These are phyloP conservation scores for Aspergillus avenaceus DNA, from an alignment of 495 filamentous ascomycete species.

Conservation along the genomic window DNA sequence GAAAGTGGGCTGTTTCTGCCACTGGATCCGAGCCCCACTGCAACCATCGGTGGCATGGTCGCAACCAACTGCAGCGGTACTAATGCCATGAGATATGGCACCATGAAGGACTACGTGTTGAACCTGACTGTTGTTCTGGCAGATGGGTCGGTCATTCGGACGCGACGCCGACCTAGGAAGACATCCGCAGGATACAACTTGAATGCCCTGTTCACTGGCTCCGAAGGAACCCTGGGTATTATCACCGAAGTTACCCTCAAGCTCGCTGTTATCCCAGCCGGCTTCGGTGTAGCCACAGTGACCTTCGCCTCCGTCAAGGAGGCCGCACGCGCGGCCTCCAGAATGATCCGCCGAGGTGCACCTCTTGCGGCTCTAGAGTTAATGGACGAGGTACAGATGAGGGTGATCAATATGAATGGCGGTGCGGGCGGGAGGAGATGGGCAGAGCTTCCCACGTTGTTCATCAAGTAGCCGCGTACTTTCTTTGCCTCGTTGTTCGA, in stretches of 20 bases:
- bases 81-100: conserved; percentile 80
- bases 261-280: conserved; percentile 65
- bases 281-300: conserved; percentile 67
- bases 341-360: conserved; percentile 67
- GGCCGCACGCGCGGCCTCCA: conserved; percentile 69
- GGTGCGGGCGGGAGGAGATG: conserved; percentile 56
- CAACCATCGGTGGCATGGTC: conserved; percentile 85
- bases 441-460: conserved; percentile 74
- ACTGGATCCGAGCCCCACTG: conserved; percentile 59
- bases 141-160: conserved; percentile 81
- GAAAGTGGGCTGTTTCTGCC: conserved; percentile 76
- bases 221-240: conserved; percentile 77
- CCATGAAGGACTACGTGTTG: conserved; percentile 86
- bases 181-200: conserved; percentile 74
- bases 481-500: too few relatives aligned
- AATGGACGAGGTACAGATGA: conserved; percentile 83
- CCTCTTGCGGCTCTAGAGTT: conserved; percentile 80
- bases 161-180: conserved; percentile 48
- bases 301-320: conserved; percentile 65
- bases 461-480: too few relatives aligned
- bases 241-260: conserved; percentile 76
- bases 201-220: conserved; percentile 70
- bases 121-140: conserved; percentile 77
- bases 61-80: conserved; percentile 83
- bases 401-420: conserved; percentile 69